Evolutionary conservation across 768 basidiomycete species (phyloP), one percentile per base, ranked within the genome.

Genomic region (Obba rivulosa): DNA sequence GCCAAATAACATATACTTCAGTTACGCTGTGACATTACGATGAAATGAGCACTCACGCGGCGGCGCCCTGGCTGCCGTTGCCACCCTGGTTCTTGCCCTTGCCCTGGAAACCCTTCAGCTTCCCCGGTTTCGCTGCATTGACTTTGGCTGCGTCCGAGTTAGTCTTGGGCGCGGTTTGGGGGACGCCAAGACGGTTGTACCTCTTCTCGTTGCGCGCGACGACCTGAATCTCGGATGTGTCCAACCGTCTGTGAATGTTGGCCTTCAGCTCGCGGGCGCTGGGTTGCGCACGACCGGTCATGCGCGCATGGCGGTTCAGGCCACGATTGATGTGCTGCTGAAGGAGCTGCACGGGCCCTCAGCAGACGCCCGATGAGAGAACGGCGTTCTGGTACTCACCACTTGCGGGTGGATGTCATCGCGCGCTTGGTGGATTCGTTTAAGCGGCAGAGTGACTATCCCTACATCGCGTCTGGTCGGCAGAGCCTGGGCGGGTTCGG

Each of bases 321-420:
- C 75, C 72, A 43, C 79, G 81, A 64, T 87, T 89, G 52, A 85
- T 76, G 57, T 81, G 74, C 64, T 84, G 87, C 63, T 88, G 85
- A 28, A 82, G 65, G 39, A 75, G 63, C 87, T 90, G 58, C 21
- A 23, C 16, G 34, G 22, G 24, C 17, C 37, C 16, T 20, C 24
- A 24, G 34, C 16, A 36, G 11, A 31, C 10, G 9, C 8, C 14
- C 8, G 20, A 20, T 16, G 8, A 25, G 28, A 10, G 22, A 4
- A 22, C 16, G 22, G 18, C 8, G 34, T 24, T n/a, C n/a, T n/a
- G n/a, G 21, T 10, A 62, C 76, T 35, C 47, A 77, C 77, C 45
- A 76, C 46, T 47, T 66, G 68, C 23, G 76, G 73, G 48, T 76
- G 72, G 22, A 72, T 44, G 50, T 66, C 67, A 23, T 45, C 53